Conservation (phyloP, 768 basidiomycete genomes). For the Hygrophorus pudorinus region DNA sequence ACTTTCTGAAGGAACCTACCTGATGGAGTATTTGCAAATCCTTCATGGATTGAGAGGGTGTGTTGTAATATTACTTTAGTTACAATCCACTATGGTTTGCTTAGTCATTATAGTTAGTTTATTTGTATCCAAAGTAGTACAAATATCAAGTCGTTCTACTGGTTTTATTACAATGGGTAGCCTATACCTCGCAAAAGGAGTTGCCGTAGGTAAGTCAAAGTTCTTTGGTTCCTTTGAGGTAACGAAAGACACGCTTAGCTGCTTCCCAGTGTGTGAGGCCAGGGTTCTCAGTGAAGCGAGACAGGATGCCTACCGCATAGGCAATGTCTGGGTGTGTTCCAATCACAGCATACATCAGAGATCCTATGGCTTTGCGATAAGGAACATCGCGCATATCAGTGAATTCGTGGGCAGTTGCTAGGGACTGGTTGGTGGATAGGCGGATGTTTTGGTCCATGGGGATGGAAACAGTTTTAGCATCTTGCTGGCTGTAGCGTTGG, state of each 20-base stretch:
- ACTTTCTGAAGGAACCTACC: too few relatives aligned
- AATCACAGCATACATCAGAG: conserved; percentile 17
- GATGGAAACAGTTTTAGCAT: conserved; percentile 12
- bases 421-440: conserved; percentile 9
- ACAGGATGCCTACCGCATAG: conserved; percentile 14
- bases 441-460: conserved; percentile 11
- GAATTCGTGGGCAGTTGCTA: conserved; percentile 2
- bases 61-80: too few relatives aligned
- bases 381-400: conserved; percentile 6
- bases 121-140: too few relatives aligned
- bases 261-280: conserved; percentile 16
- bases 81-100: too few relatives aligned
- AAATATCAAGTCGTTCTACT: too few relatives aligned
- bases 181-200: too few relatives aligned
- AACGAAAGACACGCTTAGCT: conserved; percentile 11
- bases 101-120: too few relatives aligned
- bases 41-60: too few relatives aligned
- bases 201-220: conserved; percentile 8
- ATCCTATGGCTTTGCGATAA: conserved; percentile 14
- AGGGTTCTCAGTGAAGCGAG: conserved; percentile 21
- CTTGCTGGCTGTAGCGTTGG: conserved; percentile 10
- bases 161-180: too few relatives aligned
- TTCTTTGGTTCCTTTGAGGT: conserved; percentile 10
- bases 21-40: too few relatives aligned
- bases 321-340: conserved; percentile 20